These are phyloP conservation scores for Apiotrichum laibachii DNA, from an alignment of 1,284 basidiomycete species.

Conservation along the genomic window DNA sequence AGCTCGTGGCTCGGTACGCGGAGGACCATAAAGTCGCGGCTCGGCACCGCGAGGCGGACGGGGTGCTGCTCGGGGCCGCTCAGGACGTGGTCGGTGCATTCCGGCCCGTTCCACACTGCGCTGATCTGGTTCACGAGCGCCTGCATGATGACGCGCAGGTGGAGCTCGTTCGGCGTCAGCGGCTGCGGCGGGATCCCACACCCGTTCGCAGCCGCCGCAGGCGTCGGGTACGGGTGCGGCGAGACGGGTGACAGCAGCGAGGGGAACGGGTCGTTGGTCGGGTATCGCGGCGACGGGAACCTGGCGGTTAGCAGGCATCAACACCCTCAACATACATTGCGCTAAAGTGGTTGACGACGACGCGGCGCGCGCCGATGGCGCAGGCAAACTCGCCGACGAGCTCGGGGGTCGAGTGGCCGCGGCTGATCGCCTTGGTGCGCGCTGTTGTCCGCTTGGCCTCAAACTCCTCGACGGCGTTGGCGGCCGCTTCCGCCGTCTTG, in stretches of 20 bases:
- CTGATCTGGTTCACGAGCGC: conserved; percentile 47
- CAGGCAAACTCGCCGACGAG: conserved; percentile 80
- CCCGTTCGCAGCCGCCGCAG: conserved; percentile 5
- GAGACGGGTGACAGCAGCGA: conserved; percentile 54
- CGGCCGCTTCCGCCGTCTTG: conserved; percentile 40
- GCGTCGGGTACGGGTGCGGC: conserved; percentile 41
- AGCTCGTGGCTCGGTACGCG: conserved; percentile 55
- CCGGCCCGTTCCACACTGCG: conserved; percentile 38
- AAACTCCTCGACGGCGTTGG: conserved; percentile 53
- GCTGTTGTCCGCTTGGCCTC: conserved; percentile 54
- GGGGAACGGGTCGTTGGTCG: conserved; percentile 37
- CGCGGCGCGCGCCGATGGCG: conserved; percentile 60
- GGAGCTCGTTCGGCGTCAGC: conserved; percentile 40
- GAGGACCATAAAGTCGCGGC: conserved; percentile 67
- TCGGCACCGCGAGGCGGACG: conserved; percentile 56
- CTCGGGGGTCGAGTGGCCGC: conserved; percentile 77
- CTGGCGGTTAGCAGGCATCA: conserved; percentile 14
- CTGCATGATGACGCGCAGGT: conserved; percentile 53
- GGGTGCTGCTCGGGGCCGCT: conserved; percentile 62
- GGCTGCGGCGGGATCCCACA: conserved; percentile 22
- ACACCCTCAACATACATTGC: conserved; percentile 57
- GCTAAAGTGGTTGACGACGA: conserved; percentile 82
- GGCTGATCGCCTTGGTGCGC: conserved; percentile 58
- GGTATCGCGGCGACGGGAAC: conserved; percentile 37
- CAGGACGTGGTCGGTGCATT: conserved; percentile 39